Conservation (phyloP, 1,139 yeast genomes). For the Geotrichum candidum region DNA sequence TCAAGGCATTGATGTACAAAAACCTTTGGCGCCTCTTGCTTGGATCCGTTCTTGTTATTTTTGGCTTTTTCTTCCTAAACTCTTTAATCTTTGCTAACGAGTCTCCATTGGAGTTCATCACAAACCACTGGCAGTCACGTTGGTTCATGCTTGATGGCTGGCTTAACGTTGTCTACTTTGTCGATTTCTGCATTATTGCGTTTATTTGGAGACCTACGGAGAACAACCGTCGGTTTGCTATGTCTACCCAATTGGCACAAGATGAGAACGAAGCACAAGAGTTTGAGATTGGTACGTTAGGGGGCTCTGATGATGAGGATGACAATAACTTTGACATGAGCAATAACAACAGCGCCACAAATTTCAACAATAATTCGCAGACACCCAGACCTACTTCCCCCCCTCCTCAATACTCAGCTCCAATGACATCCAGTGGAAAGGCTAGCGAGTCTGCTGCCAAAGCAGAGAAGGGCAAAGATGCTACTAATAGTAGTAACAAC, state of each 20-base stretch:
- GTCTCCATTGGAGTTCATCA: constrained; percentile 70
- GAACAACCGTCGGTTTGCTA: constrained; percentile 89
- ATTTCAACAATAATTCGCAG: not conserved
- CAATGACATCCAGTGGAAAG: not conserved
- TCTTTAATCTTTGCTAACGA: constrained; percentile 68
- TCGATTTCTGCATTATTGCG: constrained; percentile 77
- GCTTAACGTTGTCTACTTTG: constrained; percentile 84
- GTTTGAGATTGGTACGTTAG: constrained; percentile 41
- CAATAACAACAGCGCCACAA: not conserved
- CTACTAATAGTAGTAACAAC: not conserved
- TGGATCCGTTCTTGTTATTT: constrained; percentile 52
- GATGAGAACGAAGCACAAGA: constrained; percentile 64
- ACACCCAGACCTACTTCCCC: constrained; percentile 10
- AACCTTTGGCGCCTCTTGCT: constrained; percentile 69
- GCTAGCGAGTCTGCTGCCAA: constrained; percentile 4
- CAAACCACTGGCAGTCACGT: constrained; percentile 86
- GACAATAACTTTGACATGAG: constrained; percentile 12
- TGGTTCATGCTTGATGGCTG: constrained; percentile 89
- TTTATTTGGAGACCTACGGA: constrained; percentile 97
- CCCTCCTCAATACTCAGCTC: constrained; percentile 17
- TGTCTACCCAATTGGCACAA: constrained; percentile 86
- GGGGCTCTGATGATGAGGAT: constrained; percentile 35
- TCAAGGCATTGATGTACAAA: constrained; percentile 82
- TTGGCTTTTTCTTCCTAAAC: constrained; percentile 64
- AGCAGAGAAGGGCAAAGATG: not conserved